Percentiles rank a stretch among this genome's conserved stretches.
phyloP scores from a whole-genome alignment of 331 rosid genomes.

The Cydonia oblonga region DNA sequence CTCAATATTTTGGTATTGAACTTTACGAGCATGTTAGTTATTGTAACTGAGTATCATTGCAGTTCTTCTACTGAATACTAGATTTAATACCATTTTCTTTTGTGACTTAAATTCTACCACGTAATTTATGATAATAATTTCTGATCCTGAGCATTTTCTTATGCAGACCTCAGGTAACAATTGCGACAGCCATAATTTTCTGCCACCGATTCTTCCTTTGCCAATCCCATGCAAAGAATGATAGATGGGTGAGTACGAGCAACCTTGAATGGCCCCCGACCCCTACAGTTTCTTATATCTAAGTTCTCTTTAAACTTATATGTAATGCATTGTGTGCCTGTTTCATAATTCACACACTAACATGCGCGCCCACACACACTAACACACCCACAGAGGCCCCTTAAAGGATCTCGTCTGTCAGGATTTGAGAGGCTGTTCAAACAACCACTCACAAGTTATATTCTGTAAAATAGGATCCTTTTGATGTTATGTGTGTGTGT shows the following conservation, averaged over 20 bases:
- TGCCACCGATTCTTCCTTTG: conserved; percentile 92
- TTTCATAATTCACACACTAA: neutral
- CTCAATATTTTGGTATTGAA: neutral
- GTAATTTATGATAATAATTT: neutral
- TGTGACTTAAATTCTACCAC: neutral
- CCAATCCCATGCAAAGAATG: conserved; percentile 92
- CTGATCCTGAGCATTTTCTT: conserved; percentile 8
- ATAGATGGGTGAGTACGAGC: conserved; percentile 67
- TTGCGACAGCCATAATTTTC: conserved; percentile 97
- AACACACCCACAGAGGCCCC: neutral
- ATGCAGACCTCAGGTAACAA: conserved; percentile 96
- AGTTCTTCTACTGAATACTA: too few relatives aligned
- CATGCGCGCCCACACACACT: neutral
- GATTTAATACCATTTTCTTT: neutral
- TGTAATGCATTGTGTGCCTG: neutral
- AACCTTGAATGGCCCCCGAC: neutral
- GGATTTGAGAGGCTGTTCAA: neutral
- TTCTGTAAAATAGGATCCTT: neutral
- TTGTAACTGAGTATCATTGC: neutral
- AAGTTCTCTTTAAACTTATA: neutral
- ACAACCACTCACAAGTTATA: neutral
- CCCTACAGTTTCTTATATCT: neutral
- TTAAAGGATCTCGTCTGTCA: neutral
- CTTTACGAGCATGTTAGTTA: neutral
- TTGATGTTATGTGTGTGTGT: neutral